These are phyloP conservation scores for Pseudohalonectria lignicola DNA, from an alignment of 2,329 filamentous ascomycete species.

Conservation along the genomic window DNA sequence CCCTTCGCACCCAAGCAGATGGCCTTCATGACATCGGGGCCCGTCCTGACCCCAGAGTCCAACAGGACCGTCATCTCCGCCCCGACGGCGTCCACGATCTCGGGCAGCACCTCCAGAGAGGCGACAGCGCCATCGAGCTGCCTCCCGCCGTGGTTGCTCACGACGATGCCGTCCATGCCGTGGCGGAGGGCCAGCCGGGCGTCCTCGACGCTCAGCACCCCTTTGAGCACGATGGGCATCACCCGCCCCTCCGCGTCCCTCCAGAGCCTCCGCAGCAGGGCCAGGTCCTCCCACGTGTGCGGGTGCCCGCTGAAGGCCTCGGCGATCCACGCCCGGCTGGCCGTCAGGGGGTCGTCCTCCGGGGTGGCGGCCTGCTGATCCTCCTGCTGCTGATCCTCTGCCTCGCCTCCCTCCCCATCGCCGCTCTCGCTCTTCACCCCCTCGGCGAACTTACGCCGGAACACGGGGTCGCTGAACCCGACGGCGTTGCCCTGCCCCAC, in stretches of 20 bases:
- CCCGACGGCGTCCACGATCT: conserved; percentile 51
- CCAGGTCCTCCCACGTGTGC: conserved; percentile 51
- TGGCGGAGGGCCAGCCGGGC: conserved; percentile 29
- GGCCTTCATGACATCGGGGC: conserved; percentile 47
- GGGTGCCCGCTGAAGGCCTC: conserved; percentile 39
- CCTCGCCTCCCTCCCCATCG: not conserved
- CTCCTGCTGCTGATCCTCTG: too few relatives aligned
- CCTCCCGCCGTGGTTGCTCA: conserved; percentile 47
- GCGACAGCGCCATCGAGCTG: conserved; percentile 45
- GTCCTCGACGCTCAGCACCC: conserved; percentile 39
- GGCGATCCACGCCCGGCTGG: conserved; percentile 39
- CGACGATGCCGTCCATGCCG: conserved; percentile 38
- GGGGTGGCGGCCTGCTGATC: conserved; percentile 25
- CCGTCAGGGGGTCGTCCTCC: conserved; percentile 36
- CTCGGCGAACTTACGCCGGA: conserved; percentile 42
- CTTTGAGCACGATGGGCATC: conserved; percentile 48
- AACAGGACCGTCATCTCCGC: conserved; percentile 48
- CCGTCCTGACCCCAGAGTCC: conserved; percentile 45
- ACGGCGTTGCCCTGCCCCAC: conserved; percentile 46
- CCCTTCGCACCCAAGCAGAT: conserved; percentile 42
- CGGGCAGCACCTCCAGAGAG: conserved; percentile 44
- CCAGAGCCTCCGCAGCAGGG: conserved; percentile 46
- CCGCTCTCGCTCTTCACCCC: too few relatives aligned
- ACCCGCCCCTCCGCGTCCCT: too few relatives aligned
- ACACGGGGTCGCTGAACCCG: conserved; percentile 58